Evolutionary conservation across 306 rosid genomes (phyloP), one percentile per base, ranked within the genome.

Genomic region (Castanopsis chinensis): DNA sequence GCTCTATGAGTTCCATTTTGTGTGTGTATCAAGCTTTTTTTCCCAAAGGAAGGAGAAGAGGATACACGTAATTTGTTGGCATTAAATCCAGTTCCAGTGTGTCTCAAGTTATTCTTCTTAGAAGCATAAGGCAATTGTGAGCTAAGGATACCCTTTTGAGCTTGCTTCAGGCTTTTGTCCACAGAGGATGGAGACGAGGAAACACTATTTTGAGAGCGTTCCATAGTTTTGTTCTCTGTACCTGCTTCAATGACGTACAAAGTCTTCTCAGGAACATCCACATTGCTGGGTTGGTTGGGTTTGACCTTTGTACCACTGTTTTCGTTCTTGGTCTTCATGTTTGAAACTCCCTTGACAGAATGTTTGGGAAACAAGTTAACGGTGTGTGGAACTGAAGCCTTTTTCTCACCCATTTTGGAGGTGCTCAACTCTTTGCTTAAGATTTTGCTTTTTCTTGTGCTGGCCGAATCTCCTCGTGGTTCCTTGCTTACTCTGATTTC

Each of bases 261-360:
- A 61, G 81, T 78, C 70, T 85, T 87, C 78, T 85, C 92, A 30
- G 78, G 85, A 65, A 78, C 51, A 64, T 78, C 85, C 76, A 78
- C 89, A 69, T 56, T 73, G 81, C 61, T 75, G 11, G 73, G 18
- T 53, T 81, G 81, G 78, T 69, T 76, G 67, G 67, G 71, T 83
- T 82, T 80, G 67, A 57, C 56, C 63, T 77, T 77, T 59, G 72
- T 71, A 27, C 35, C 77, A 33, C 77, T 59, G 45, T 72, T 78
- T 58, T n/a, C 79, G 73, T 30, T 67, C 79, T 76, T 79, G 43
- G 78, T 27, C 63, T 69, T 81, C 72, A 28, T 13, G 72, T 76
- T 55, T 72, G 79, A 82, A 72, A 69, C 70, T 58, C 79, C 84
- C 83, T 82, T 89, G 75, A 32, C 32, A 4, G 72, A 75, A 19